Base-by-base conservation (phyloP, 139 green algal species). In the Chlorella sp. region DNA sequence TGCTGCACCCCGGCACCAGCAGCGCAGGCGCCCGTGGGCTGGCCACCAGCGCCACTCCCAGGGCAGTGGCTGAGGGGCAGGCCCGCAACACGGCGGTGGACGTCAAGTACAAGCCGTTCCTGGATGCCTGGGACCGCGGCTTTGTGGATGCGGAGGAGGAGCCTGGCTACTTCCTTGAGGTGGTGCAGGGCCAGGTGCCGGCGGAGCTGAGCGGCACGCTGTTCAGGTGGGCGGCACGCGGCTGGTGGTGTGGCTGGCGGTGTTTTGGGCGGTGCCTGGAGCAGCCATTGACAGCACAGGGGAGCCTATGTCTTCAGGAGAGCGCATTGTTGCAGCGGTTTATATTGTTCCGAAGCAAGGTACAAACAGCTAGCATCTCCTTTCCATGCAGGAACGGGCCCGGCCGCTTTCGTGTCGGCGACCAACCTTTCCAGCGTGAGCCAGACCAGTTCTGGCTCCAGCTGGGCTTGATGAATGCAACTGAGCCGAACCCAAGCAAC, bases 331-430 rank as follows among this genome's bases (percentile, higher is more conserved):
- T n/a, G n/a, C n/a, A n/a, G n/a, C n/a, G n/a, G n/a, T n/a, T n/a
- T n/a, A n/a, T n/a, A n/a, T n/a, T n/a, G n/a, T n/a, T n/a, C n/a
- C n/a, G n/a, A n/a, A n/a, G n/a, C n/a, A n/a, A n/a, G n/a, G n/a
- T n/a, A n/a, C n/a, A n/a, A n/a, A n/a, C n/a, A n/a, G n/a, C n/a
- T n/a, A n/a, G n/a, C n/a, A n/a, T n/a, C n/a, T n/a, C 51, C 14
- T 20, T 2, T 26, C 51, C 16, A 8, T 79, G 75, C 82, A 89
- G 89, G 22, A 92, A 94, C 73, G 91, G 91, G 17, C 90, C 91
- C 14, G 89, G 85, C 41, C 75, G 68, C 36, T 90, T 90, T 48
- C 41, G 19, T 5, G 41, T 87, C 11, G 88, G 90, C 20, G 51
- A 44, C 16, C 13, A 87, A 0, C 38, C 30, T 13, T 58, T 90